These are phyloP conservation scores for Choiromyces venosus DNA, from an alignment of 495 filamentous ascomycete species.

Conservation along the genomic window DNA sequence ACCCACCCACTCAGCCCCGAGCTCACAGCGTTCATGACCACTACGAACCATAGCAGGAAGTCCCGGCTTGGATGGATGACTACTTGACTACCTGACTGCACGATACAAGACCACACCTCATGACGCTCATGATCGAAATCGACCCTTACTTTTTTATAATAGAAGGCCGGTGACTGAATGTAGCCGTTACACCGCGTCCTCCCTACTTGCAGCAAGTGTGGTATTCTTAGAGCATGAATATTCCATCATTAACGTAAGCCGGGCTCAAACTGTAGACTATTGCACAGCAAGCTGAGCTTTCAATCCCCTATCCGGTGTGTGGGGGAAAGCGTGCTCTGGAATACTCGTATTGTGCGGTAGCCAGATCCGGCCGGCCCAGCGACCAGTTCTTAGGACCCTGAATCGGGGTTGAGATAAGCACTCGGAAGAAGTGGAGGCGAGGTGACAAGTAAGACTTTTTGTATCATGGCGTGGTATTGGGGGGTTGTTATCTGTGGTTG, in stretches of 20 bases:
- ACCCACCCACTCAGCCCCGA: background rate
- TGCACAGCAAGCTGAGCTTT: too few species aligned
- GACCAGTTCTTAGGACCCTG: background rate
- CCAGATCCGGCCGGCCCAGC: background rate
- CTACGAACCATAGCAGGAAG: background rate
- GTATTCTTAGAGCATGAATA: background rate
- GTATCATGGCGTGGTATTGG: too few species aligned
- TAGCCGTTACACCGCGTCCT: background rate
- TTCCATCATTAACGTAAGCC: background rate
- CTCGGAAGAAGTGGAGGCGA: background rate
- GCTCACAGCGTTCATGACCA: background rate
- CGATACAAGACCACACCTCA: background rate
- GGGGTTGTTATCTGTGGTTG: too few species aligned
- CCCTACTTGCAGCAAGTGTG: background rate
- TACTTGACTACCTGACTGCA: too few species aligned
- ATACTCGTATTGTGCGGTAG: background rate
- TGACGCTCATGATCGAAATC: background rate
- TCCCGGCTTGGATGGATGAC: background rate
- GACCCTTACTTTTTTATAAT: background rate
- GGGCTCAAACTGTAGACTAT: too few species aligned
- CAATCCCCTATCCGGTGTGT: too few species aligned
- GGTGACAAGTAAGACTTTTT: background rate
- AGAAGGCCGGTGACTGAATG: background rate
- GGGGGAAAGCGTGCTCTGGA: background rate
- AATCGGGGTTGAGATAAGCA: background rate